Evolutionary conservation across 1,139 yeast species (phyloP), one percentile per base, ranked within the genome.

Genomic region (Saccharomyces hybrid): DNA sequence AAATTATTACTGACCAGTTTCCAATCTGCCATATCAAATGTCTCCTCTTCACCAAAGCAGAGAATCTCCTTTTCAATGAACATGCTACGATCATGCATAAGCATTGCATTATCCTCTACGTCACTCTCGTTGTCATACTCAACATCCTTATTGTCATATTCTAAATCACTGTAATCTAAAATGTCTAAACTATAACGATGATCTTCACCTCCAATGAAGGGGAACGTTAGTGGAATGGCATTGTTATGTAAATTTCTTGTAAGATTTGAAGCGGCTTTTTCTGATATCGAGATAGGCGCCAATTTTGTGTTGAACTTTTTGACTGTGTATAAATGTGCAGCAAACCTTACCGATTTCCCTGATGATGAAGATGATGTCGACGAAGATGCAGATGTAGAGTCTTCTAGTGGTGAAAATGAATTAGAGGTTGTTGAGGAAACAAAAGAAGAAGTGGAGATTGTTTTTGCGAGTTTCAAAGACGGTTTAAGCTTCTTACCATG

Each of bases 251-350:
- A 16, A 31, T 9, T 7, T 13, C n/a, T 41, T 47, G 53, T 8
- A 25, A 50, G 26, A 28, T 50, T 30, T n/a, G 52, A 50, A 26
- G 50, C n/a, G 68, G 69, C 6, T 50, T 66, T 67, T 50, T 61
- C 60, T 20, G 69, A 66, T 42, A 66, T 66, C 41, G 69, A 61
- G 20, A 61, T 64, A 23, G 70, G 70, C 54, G 66, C 66, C 28
- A 63, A 61, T 42, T 56, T 57, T 7, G 64, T 59, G 52, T 64
- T 65, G 54, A 67, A 68, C 31, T 63, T 60, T 54, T 66, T 68
- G 27, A 68, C 68, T 1, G 66, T 65, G 2, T 70, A 65, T 48
- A 68, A 58, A 53, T 67, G 66, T 3, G 67, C 63, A n/a, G 71
- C 70, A 54, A 68, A 67, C 41, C 70, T 57, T 30, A 68, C 70